These are phyloP conservation scores for Pseudonitzschia multistriata DNA, from an alignment of 108 stramenopile species.

Conservation along the genomic window DNA sequence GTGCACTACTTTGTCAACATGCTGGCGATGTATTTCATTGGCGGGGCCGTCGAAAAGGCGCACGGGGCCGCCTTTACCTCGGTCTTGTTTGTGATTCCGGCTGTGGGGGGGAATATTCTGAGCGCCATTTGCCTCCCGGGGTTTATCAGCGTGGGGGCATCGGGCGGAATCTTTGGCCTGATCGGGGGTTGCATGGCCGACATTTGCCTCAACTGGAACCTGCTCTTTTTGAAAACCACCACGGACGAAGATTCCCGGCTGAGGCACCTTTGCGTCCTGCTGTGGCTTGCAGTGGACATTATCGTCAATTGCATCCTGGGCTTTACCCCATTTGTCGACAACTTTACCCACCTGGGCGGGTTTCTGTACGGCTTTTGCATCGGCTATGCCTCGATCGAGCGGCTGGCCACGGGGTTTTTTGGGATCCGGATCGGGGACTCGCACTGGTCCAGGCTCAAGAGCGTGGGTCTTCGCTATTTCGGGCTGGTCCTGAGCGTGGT, in stretches of 20 bases:
- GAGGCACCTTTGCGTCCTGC: constrained; percentile 39
- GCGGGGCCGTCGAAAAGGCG: constrained; percentile 84
- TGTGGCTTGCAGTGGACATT: constrained; percentile 77
- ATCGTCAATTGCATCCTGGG: constrained; percentile 79
- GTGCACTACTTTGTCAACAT: constrained; percentile 94
- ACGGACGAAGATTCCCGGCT: constrained; percentile 42
- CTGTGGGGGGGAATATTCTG: constrained; percentile 85
- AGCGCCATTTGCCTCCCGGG: constrained; percentile 89
- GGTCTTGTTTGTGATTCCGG: constrained; percentile 80
- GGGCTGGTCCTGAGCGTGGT: constrained; percentile 72
- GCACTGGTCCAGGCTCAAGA: constrained; percentile 20
- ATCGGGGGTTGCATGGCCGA: constrained; percentile 88
- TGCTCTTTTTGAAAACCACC: constrained; percentile 61
- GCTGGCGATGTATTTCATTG: constrained; percentile 85
- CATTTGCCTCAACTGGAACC: constrained; percentile 87
- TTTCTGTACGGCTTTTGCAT: constrained; percentile 80
- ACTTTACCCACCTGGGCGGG: constrained; percentile 85
- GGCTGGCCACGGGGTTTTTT: constrained; percentile 71
- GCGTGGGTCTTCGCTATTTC: constrained; percentile 51
- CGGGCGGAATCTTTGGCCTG: constrained; percentile 92
- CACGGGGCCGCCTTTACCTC: constrained; percentile 71
- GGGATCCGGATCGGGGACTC: constrained; percentile 34
- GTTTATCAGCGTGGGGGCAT: constrained; percentile 89
- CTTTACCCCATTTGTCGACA: constrained; percentile 87
- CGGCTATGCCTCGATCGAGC: constrained; percentile 75